Conservation (phyloP, 345 rosid species). For the Isatis tinctoria region DNA sequence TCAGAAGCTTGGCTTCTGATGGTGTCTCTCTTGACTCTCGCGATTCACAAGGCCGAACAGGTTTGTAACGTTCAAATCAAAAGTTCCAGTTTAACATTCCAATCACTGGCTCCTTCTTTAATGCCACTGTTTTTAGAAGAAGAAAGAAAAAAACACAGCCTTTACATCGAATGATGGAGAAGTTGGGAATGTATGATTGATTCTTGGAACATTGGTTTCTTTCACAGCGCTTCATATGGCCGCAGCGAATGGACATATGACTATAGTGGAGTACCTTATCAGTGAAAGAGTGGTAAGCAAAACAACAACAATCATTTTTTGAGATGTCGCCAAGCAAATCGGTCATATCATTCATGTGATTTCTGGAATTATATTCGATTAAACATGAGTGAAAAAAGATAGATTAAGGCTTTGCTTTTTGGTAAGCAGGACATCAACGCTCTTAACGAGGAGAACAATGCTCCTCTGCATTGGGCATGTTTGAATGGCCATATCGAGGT, state of each 20-base stretch:
- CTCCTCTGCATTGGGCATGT: conserved; percentile 93
- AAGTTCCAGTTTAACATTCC: neutral
- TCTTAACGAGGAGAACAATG: conserved; percentile 69
- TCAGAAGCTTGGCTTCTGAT: conserved; percentile 46
- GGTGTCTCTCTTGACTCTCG: conserved; percentile 76
- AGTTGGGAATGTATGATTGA: neutral
- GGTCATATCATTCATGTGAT: neutral
- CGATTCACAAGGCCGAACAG: conserved; percentile 85
- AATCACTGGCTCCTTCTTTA: neutral
- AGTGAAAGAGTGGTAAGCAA: conserved; percentile 62
- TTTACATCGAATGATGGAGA: neutral
- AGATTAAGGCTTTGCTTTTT: neutral
- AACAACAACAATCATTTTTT: neutral
- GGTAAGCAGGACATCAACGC: conserved; percentile 63
- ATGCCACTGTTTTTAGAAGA: neutral
- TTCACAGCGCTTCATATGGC: conserved; percentile 92
- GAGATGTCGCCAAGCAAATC: neutral
- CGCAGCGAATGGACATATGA: conserved; percentile 78
- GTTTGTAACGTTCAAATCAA: conserved; percentile 15
- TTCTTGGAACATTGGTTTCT: neutral
- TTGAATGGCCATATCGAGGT: conserved; percentile 86
- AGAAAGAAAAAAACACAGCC: neutral
- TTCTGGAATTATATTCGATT: neutral
- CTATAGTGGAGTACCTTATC: conserved; percentile 68
- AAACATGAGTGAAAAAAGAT: neutral